Evolutionary conservation across 208 protist species (phyloP).

Genomic region (Hexamita inflata): DNA sequence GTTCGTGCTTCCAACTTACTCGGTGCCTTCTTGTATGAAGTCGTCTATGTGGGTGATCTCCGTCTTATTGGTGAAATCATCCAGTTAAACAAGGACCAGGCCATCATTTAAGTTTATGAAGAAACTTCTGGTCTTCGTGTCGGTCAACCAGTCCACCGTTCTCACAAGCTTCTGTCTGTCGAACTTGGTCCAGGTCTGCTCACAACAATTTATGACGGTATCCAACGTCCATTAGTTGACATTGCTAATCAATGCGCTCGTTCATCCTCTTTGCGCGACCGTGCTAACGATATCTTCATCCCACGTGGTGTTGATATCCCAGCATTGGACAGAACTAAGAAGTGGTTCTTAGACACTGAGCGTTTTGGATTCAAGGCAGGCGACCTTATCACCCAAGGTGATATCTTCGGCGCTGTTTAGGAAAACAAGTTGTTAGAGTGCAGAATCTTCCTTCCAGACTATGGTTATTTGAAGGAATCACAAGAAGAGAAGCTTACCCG

Average conservation of each 20-base stretch:
- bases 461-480: neutral
- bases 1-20: conserved; percentile 95
- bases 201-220: conserved; percentile 98
- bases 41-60: conserved; percentile 85
- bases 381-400: conserved; percentile 80
- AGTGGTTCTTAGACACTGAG: conserved; percentile 70
- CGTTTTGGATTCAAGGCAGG: conserved; percentile 58
- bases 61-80: conserved; percentile 99
- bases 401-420: conserved; percentile 78
- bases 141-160: conserved; percentile 92
- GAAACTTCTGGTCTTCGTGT: conserved; percentile 96
- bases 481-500: neutral
- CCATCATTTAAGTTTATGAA: conserved; percentile 99
- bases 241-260: conserved; percentile 63
- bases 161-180: conserved; percentile 92
- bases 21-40: conserved; percentile 97
- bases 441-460: conserved; percentile 82
- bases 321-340: conserved; percentile 68
- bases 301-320: conserved; percentile 86
- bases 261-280: conserved; percentile 1
- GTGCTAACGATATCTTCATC: conserved; percentile 88
- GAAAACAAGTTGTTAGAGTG: conserved; percentile 89
- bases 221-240: conserved; percentile 93
- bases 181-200: conserved; percentile 98
- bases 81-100: conserved; percentile 89